Evolutionary conservation across 2,329 filamentous ascomycete species (phyloP), one percentile per base, ranked within the genome.

Genomic region (Graphilbum sp.): DNA sequence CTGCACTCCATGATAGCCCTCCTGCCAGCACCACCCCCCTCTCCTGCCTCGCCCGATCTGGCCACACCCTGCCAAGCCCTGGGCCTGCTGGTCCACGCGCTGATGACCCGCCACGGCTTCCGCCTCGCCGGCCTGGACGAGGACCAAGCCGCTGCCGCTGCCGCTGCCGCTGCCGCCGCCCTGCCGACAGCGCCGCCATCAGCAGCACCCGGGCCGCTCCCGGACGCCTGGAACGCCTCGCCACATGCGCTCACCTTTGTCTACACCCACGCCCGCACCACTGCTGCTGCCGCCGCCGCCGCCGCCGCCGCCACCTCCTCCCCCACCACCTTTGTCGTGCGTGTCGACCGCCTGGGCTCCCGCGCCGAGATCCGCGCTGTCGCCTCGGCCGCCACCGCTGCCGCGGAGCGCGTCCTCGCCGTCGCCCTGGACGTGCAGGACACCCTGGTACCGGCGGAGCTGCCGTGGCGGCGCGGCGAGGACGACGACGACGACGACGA

Each of bases 361-460:
- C 93, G 88, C 52, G 79, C 81, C n/a, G 77, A 94, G 43, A 66
- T 95, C 30, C 75, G 85, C 49, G 87, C 79, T 4, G 65, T 93
- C 31, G 85, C 74, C 2, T 57, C 87, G 15, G 15, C 27, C 27
- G 27, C 8, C 27, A n/a, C 6, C 11, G 27, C 27, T 5, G 82
- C 80, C 20, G 80, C 87, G 52, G 86, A 95, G 51, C 78, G 75
- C 47, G 90, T 87, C 37, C 69, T 76, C 41, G 75, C 78, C 32
- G 77, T 90, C 50, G 86, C 95, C 46, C 54, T 92, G 39, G 66
- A 67, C 3, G 68, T 73, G 31, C 73, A 75, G 46, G 86, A 96
- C 51, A 86, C 80, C 52, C 64, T 94, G 43, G 79, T 76, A 1
- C 62, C 69, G 0, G 55, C 63, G 0, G 56, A 57, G 6, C 60